These are phyloP conservation scores for Alternaria sp. DNA, from an alignment of 2,329 filamentous ascomycete genomes.

Conservation along the genomic window DNA sequence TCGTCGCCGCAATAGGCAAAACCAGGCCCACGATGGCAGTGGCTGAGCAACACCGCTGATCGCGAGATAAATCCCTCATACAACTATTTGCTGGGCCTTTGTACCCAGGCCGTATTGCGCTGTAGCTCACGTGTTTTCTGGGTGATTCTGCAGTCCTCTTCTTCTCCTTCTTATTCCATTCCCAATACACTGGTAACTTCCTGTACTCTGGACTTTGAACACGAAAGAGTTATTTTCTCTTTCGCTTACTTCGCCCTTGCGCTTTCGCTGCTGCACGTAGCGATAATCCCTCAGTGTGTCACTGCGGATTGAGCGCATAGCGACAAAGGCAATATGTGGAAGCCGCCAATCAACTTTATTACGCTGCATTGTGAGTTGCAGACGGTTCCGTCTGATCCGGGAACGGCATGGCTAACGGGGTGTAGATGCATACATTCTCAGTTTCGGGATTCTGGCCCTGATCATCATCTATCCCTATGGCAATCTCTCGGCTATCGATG, in stretches of 20 bases:
- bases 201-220: background rate
- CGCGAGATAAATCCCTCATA: slow-evolving; percentile 5
- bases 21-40: background rate
- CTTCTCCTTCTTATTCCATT: background rate
- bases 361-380: slow-evolving; percentile 71
- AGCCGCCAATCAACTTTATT: slow-evolving; percentile 69
- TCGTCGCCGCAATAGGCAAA: background rate
- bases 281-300: slow-evolving; percentile 1
- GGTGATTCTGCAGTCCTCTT: background rate
- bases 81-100: background rate
- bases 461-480: slow-evolving; percentile 74
- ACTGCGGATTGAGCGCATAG: background rate
- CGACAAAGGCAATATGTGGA: slow-evolving; percentile 8
- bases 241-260: background rate
- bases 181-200: background rate
- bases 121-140: background rate
- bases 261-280: background rate
- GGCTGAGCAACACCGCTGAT: slow-evolving; percentile 5
- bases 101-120: background rate
- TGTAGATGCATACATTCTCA: slow-evolving; percentile 79
- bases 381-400: background rate
- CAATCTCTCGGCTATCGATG: slow-evolving; percentile 78
- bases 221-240: background rate
- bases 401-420: background rate
- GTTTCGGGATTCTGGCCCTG: slow-evolving; percentile 75